These are phyloP conservation scores for Hypoxylon lenormandii DNA, from an alignment of 495 filamentous ascomycete species.

Conservation along the genomic window DNA sequence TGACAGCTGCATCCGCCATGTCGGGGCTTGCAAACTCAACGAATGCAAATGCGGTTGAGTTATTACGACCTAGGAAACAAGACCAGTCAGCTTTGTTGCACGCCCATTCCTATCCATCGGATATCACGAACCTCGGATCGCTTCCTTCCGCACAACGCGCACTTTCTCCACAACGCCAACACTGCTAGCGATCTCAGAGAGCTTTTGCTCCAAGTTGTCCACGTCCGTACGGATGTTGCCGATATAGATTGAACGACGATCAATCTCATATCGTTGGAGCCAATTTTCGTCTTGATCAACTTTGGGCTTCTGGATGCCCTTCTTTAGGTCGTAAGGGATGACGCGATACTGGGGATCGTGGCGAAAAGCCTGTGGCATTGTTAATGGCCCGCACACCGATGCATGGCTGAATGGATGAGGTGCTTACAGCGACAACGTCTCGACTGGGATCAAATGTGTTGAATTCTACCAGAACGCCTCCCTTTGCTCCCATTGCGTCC, in stretches of 20 bases:
- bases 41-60: constrained; percentile 65
- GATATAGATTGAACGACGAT: constrained; percentile 66
- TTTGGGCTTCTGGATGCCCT: constrained; percentile 30
- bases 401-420: background rate
- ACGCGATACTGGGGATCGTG: constrained; percentile 46
- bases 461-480: constrained; percentile 66
- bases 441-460: constrained; percentile 57
- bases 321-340: constrained; percentile 54
- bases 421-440: constrained; percentile 57
- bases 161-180: constrained; percentile 59
- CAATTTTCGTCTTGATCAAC: constrained; percentile 49
- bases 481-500: constrained; percentile 50
- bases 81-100: constrained; percentile 9
- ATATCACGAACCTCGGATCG: constrained; percentile 49
- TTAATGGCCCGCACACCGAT: constrained; percentile 21
- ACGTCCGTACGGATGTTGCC: constrained; percentile 60
- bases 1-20: constrained; percentile 56
- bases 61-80: constrained; percentile 39
- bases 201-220: constrained; percentile 48
- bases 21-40: constrained; percentile 60
- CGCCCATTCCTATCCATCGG: background rate
- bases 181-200: constrained; percentile 54
- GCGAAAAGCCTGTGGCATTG: constrained; percentile 44
- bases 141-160: constrained; percentile 57
- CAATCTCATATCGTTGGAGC: constrained; percentile 58